These are phyloP conservation scores for Prototheca cutis DNA, from an alignment of 163 green algal genomes.

Conservation along the genomic window DNA sequence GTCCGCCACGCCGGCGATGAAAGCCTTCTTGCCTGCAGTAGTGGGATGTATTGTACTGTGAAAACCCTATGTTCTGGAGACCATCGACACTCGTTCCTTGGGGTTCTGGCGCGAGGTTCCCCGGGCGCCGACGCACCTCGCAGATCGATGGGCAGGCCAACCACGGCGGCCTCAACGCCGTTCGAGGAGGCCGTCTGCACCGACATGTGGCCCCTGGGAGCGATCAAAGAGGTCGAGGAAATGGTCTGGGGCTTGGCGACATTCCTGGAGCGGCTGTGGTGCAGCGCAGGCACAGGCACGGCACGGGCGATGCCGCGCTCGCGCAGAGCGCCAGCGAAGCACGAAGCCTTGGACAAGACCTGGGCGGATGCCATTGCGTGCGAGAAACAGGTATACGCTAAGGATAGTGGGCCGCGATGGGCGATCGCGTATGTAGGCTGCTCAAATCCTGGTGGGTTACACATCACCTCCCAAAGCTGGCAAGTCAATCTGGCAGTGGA, in stretches of 20 bases:
- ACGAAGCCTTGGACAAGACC: neutral
- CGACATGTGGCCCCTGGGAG: neutral
- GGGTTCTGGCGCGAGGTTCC: neutral
- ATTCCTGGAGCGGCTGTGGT: neutral
- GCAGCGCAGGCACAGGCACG: neutral
- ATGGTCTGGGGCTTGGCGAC: neutral
- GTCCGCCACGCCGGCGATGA: conserved; percentile 97
- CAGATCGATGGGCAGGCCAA: conserved; percentile 30
- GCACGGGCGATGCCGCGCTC: neutral
- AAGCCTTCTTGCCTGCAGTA: conserved; percentile 95
- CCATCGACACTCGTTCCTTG: neutral
- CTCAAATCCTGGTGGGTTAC: no score
- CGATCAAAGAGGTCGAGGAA: neutral
- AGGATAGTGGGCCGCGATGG: no score
- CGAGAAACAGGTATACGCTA: no score
- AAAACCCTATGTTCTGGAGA: no score
- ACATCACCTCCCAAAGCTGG: no score
- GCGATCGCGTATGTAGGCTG: no score
- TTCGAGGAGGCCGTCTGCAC: conserved; percentile 9
- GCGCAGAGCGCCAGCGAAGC: neutral
- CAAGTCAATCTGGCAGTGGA: no score
- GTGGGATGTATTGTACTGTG: no score
- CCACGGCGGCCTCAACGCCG: neutral
- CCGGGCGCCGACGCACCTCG: conserved; percentile 22
- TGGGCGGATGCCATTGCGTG: neutral